Evolutionary conservation across 83 land plant genomes (phyloP).

Genomic region (Thuja plicata): DNA sequence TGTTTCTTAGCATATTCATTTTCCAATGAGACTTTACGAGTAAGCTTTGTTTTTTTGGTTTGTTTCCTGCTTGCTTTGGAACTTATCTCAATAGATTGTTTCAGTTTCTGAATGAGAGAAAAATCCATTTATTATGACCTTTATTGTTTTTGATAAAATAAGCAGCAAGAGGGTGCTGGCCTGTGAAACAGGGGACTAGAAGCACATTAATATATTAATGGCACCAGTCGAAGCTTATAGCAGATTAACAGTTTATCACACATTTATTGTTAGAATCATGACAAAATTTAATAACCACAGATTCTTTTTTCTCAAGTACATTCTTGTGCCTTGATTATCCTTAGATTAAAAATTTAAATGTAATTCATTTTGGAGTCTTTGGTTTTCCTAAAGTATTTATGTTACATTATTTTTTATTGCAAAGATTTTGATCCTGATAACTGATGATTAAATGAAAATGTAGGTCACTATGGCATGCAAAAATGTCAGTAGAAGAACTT

Average conservation of each 20-base stretch:
- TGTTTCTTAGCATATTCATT: neutral
- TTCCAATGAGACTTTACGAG: neutral
- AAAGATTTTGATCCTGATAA: neutral
- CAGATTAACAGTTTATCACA: no score
- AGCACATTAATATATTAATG: no score
- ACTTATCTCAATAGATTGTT: neutral
- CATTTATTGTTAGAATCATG: neutral
- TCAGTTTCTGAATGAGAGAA: neutral
- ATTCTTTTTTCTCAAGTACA: neutral
- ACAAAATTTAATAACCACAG: neutral
- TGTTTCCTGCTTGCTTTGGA: neutral
- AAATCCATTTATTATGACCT: neutral
- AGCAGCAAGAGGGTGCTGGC: no score
- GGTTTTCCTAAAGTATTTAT: neutral
- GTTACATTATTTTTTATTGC: neutral
- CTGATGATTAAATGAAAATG: slow-evolving; percentile 11
- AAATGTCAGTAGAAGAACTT: slow-evolving; percentile 85
- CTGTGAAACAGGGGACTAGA: no score
- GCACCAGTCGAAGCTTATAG: no score
- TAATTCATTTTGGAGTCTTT: neutral
- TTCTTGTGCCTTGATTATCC: neutral
- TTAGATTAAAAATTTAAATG: neutral
- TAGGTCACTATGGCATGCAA: slow-evolving; percentile 73
- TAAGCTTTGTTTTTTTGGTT: neutral
- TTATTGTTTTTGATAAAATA: no score